Evolutionary conservation across 441 rosid genomes (phyloP), one percentile per base, ranked within the genome.

Genomic region (Gossypium gossypioides): DNA sequence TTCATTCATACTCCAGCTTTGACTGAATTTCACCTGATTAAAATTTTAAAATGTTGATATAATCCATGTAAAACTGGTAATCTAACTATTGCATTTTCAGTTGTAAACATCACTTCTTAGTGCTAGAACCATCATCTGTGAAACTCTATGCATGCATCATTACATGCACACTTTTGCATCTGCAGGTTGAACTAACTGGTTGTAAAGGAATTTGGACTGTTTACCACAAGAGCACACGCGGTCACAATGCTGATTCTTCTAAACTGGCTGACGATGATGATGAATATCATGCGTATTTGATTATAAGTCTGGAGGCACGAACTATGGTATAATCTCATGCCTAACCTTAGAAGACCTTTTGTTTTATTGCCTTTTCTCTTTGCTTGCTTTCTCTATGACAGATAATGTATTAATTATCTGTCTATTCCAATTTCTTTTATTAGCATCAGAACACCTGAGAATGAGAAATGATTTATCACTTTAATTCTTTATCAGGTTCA

Each of bases 191-290:
- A 78, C 91, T 96, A 71, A 88, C 91, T 64, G 97, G 99, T 75
- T 96, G 99, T 81, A 90, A 86, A 85, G 99, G 96, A 81, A 91
- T 96, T 82, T 96, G 99, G 99, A 91, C 97, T 18, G 98, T 96
- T 74, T 96, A 92, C 81, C 98, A 93, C 83, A 92, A 96, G 86
- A 93, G 86, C 79, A 78, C 92, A n/a, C 91, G 96, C 66, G 77
- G 87, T 68, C 89, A 84, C 77, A 87, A 76, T 83, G 85, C 74
- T 55, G 97, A 93, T 86, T 82, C 91, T 60, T 88, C 95, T 73
- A 93, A 84, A 86, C 74, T 81, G 52, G 85, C 86, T 60, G 85
- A 81, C 21, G 89, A 77, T 32, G 96, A 85, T 52, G 99, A 91
- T 63, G 99, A 96, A 77, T 96, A 91, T 86, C 99, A 96, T 83